Base-by-base conservation (phyloP, 768 basidiomycete species). In the Termitomyces sp. region DNA sequence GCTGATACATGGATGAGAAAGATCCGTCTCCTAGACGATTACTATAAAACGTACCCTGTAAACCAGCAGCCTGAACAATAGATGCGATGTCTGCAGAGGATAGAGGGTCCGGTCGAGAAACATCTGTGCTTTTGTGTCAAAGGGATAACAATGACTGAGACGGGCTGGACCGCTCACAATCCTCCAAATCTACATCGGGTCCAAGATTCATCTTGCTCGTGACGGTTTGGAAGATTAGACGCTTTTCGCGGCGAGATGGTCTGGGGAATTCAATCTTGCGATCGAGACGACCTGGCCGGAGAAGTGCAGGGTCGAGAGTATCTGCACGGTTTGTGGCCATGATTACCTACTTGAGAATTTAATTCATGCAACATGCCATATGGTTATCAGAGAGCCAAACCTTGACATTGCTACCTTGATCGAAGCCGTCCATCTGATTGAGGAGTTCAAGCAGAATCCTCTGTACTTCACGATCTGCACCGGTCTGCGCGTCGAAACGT, bases 391-490 rank as follows among this genome's bases (percentile, higher is more conserved):
- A n/a, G 16, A 12, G 6, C 58, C 76, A 46, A 68, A 92, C 95
- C 87, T 99, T 98, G 69, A 99, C 97, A 66, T 95, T 98, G 70
- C 93, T 95, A 4, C 91, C 91, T 73, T 99, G 97, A 74, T 99
- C 97, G 73, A 99, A 99, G 63, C 97, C 97, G 67, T 99, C 97
- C 97, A 99, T 99, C 70, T 99, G 97, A 70, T 96, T 98, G 60
- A 99, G 80, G 57, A 99, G 77, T 73, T 99, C 97, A 13, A 99
- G 85, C 63, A 99, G 73, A 68, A 99, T 98, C 74, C 97, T 93
- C 73, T 99, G 97, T 5, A 99, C 97, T 76, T 99, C 97, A 60
- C 97, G 83, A 75, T 99, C 97, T 11, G 97, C 97, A 68, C 97
- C 97, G 0, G 97, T 98, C 72, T 99, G 97, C 6, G 97, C 97